phyloP scores from a whole-genome alignment of 106 monocot species.

The Phalaenopsis equestris region DNA sequence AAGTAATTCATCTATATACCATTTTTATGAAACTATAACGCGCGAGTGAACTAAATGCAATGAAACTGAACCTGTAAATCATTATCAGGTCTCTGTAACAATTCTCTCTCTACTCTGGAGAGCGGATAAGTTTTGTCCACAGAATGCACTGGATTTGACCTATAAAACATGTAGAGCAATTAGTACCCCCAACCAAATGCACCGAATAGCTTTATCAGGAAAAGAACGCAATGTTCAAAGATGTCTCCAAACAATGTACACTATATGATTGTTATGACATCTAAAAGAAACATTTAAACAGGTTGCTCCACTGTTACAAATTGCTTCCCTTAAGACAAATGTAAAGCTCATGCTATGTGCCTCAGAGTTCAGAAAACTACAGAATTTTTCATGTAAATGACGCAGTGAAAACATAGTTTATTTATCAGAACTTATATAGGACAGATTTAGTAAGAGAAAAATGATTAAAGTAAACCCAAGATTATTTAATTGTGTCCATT shows the following conservation, averaged over 20 bases:
- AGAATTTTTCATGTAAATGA: background rate
- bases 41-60: background rate
- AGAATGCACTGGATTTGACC: constrained; percentile 37
- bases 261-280: background rate
- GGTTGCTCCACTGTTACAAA: background rate
- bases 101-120: constrained; percentile 60
- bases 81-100: constrained; percentile 68
- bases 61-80: constrained; percentile 78
- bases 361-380: background rate
- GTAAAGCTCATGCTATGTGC: background rate
- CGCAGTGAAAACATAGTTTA: background rate
- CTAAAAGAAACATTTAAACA: background rate
- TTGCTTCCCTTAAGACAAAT: background rate
- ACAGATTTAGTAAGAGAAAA: background rate
- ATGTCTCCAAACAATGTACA: background rate
- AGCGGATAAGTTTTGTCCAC: constrained; percentile 71
- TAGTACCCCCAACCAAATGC: background rate
- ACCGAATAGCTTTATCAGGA: background rate
- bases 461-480: too few species aligned
- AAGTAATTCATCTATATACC: background rate
- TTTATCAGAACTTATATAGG: background rate
- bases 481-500: too few species aligned
- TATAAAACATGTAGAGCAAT: constrained; percentile 16
- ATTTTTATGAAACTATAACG: background rate
- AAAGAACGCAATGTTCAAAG: background rate